Base-by-base conservation (phyloP, 345 rosid genomes). In the Hypericum androsaemum region DNA sequence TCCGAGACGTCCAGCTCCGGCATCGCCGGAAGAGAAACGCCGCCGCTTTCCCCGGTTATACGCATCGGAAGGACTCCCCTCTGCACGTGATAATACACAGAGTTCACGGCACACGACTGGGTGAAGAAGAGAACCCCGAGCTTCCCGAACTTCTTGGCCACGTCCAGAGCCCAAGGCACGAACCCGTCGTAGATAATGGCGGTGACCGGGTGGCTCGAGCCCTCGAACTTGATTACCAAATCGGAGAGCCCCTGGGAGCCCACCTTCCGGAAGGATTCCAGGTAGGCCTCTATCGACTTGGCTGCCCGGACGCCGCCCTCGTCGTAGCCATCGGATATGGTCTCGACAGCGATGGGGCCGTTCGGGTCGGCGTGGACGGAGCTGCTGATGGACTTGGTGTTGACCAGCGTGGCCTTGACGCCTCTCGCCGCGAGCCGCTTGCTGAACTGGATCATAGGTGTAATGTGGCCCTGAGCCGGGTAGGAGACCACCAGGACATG, bases 401-500 rank as follows among this genome's bases (percentile, higher is more conserved):
- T 50, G 45, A 54, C 74, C 7, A 73, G 13, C 1, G 78, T 70
- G 17, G 40, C 67, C 28, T 47, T 59, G 50, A 76, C 39, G 7
- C 75, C 67, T 59, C 60, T 64, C 63, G 44, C 35, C 10, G 58
- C 15, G 10, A 77, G 54, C 44, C 65, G 73, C 52, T 64, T 62
- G 35, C 69, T 52, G 67, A 73, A 73, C 54, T 77, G 76, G 50
- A 70, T 66, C 67, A 70, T 39, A 7, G 74, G 76, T 51, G 64
- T 77, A 17, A 77, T 12, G 61, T 67, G 81, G 35, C 77, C 77
- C 42, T 72, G 77, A 2, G 11, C 9, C 0, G 77, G 73, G 54
- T 58, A 61, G 17, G 71, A 37, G 14, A 76, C 41, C 5, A 76
- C 45, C 48, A 71, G 39, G 35, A 59, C 62, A 51, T 68, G 32